These are phyloP conservation scores for Calycina herbarum DNA, from an alignment of 2,329 filamentous ascomycete genomes.

Conservation along the genomic window DNA sequence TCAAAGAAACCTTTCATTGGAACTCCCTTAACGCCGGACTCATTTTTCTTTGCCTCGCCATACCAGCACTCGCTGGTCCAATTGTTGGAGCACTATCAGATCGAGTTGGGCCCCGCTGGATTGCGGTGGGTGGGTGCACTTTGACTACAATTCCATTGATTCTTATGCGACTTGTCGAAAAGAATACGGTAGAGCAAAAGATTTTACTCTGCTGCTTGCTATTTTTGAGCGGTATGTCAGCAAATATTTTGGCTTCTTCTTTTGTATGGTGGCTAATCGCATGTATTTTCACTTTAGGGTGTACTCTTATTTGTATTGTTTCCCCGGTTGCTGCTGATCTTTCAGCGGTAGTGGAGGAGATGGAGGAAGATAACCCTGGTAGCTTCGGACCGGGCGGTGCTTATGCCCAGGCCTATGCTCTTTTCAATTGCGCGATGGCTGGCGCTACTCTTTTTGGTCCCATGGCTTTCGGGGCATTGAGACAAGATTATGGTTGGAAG, in stretches of 20 bases:
- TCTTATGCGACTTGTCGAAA: slow-evolving; percentile 61
- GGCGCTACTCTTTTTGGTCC: slow-evolving; percentile 51
- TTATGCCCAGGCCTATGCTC: slow-evolving; percentile 57
- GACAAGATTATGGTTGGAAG: slow-evolving; percentile 47
- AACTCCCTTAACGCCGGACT: slow-evolving; percentile 53
- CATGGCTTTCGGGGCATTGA: slow-evolving; percentile 50
- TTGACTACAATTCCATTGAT: slow-evolving; percentile 57
- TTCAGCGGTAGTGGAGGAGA: slow-evolving; percentile 52
- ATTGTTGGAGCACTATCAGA: slow-evolving; percentile 50
- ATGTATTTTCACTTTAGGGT: slow-evolving; percentile 7
- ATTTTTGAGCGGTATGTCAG: slow-evolving; percentile 45
- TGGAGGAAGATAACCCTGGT: slow-evolving; percentile 48
- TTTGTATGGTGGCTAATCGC: background rate
- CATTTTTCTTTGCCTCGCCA: slow-evolving; percentile 55
- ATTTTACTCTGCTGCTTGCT: slow-evolving; percentile 62
- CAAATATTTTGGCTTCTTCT: background rate
- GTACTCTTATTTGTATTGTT: slow-evolving; percentile 55
- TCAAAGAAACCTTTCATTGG: slow-evolving; percentile 53
- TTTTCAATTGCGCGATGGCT: slow-evolving; percentile 55
- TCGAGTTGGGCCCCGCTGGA: slow-evolving; percentile 60
- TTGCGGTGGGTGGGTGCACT: slow-evolving; percentile 58
- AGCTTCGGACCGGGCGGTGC: slow-evolving; percentile 56
- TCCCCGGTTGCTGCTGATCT: slow-evolving; percentile 71
- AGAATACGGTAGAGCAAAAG: slow-evolving; percentile 59
- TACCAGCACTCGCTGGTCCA: slow-evolving; percentile 60